phyloP scores from a whole-genome alignment of 495 filamentous ascomycete genomes.

The Glarea lozoyensis region DNA sequence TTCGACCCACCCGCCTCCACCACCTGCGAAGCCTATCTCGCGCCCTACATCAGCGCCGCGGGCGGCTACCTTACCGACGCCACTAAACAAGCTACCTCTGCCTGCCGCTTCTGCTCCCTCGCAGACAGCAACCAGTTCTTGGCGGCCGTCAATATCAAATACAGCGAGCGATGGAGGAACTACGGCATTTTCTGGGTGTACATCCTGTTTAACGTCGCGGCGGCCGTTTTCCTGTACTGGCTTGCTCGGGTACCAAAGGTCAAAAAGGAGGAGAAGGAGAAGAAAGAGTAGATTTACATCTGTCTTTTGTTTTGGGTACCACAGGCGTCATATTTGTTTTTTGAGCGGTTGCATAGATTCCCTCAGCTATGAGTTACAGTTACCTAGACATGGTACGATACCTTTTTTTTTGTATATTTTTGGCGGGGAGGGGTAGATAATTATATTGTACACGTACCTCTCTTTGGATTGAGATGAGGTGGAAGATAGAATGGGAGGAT shows the following conservation, averaged over 20 bases:
- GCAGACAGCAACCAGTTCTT: constrained; percentile 56
- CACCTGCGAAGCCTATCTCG: constrained; percentile 52
- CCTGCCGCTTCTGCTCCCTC: constrained; percentile 57
- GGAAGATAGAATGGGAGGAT: too few relatives aligned
- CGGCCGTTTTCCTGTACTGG: constrained; percentile 70
- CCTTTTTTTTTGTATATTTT: not conserved
- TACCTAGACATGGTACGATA: not conserved
- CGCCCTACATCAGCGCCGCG: constrained; percentile 31
- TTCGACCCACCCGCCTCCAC: constrained; percentile 43
- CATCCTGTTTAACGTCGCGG: constrained; percentile 69
- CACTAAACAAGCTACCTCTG: constrained; percentile 31
- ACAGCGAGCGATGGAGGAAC: constrained; percentile 29
- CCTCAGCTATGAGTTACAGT: not conserved
- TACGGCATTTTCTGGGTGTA: constrained; percentile 45
- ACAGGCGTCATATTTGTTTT: not conserved
- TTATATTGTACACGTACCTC: not conserved
- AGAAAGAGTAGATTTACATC: constrained; percentile 9
- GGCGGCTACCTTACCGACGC: constrained; percentile 47
- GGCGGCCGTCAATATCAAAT: constrained; percentile 34
- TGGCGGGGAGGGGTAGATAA: not conserved
- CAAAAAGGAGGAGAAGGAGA: constrained; percentile 30
- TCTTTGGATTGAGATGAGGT: not conserved
- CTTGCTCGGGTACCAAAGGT: constrained; percentile 68
- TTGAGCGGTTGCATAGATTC: too few relatives aligned
- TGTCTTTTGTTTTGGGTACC: too few relatives aligned